phyloP scores from a whole-genome alignment of 129 eudicot species.

The Daucus carota region DH1_v3.0 NC_030384.2:27056001-27056500 shows the following conservation, averaged over 20 bases:
- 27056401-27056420: too few species aligned
- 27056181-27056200: background rate
- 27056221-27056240: background rate
- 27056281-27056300: too few species aligned
- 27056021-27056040: background rate
- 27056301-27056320: too few species aligned
- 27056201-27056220: background rate
- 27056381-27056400: too few species aligned
- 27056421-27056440: too few species aligned
- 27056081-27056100: background rate
- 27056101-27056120: conserved; percentile 4
- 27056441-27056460: too few species aligned
- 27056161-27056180: background rate
- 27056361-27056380: too few species aligned
- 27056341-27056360: too few species aligned
- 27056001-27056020: conserved; percentile 1
- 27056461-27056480: background rate
- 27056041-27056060: background rate
- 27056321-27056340: too few species aligned
- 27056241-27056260: too few species aligned
- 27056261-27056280: too few species aligned
- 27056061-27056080: background rate
- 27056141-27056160: background rate
- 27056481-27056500: background rate
- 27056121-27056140: background rate